Conservation (phyloP, 108 stramenopile species). For the Skeletonema potamos region DNA sequence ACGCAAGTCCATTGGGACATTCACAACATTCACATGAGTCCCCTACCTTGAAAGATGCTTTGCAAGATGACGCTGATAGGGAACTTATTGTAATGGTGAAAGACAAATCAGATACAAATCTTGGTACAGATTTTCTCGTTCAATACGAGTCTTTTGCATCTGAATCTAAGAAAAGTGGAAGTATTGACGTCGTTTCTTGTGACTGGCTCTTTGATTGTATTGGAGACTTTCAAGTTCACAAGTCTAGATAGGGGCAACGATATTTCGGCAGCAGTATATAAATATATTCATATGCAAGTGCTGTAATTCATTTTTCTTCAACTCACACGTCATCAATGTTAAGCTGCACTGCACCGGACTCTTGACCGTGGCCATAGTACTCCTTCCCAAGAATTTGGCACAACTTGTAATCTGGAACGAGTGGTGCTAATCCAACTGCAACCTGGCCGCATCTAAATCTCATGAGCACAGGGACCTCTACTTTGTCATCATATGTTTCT, state of each 20-base stretch:
- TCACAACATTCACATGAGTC: neutral
- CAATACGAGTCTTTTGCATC: constrained; percentile 5
- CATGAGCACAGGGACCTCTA: constrained; percentile 67
- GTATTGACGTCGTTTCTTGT: constrained; percentile 25
- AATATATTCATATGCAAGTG: neutral
- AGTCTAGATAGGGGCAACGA: neutral
- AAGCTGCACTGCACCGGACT: constrained; percentile 66
- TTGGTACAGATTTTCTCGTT: constrained; percentile 24
- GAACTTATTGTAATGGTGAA: constrained; percentile 29
- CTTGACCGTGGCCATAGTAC: constrained; percentile 53
- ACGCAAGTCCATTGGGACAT: constrained; percentile 5
- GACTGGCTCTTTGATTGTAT: constrained; percentile 54
- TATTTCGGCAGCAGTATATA: neutral
- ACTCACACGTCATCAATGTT: constrained; percentile 76
- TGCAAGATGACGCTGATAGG: neutral
- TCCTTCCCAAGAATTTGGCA: constrained; percentile 72
- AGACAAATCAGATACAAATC: constrained; percentile 16
- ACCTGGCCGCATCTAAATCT: constrained; percentile 85
- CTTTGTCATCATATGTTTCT: constrained; percentile 65
- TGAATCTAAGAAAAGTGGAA: neutral
- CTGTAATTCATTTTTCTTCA: neutral
- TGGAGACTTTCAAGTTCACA: constrained; percentile 32
- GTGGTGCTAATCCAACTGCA: constrained; percentile 60
- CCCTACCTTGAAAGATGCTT: constrained; percentile 15
- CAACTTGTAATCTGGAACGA: constrained; percentile 75